Evolutionary conservation across 805 yeast species (phyloP).

Genomic region (Saturnispora gosingensis): DNA sequence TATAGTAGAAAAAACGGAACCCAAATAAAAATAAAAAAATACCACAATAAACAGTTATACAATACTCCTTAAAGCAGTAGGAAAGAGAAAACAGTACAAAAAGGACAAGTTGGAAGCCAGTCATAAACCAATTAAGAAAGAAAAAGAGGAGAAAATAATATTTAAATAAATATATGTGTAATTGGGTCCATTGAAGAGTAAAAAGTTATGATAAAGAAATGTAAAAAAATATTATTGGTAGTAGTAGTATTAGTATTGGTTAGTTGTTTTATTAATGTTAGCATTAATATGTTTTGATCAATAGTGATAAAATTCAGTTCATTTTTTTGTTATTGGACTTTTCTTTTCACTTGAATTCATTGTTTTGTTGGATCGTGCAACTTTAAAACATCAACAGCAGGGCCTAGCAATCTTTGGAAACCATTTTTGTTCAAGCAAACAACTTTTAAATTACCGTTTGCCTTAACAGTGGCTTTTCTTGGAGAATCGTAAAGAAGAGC

Average conservation of each 20-base stretch:
- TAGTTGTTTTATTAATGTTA: neutral
- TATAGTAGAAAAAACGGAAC: neutral
- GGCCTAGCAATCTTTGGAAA: conserved; percentile 88
- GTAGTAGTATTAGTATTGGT: neutral
- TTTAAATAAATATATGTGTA: neutral
- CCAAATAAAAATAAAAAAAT: neutral
- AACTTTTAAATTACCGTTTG: conserved; percentile 65
- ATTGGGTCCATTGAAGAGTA: neutral
- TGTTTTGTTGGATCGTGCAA: conserved; percentile 69
- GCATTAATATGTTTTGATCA: neutral
- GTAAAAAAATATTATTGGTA: neutral
- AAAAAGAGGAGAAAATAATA: neutral
- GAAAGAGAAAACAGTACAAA: neutral
- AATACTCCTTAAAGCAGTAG: neutral
- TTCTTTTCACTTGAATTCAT: neutral
- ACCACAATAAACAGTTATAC: neutral
- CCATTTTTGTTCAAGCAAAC: conserved; percentile 92
- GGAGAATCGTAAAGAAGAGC: conserved; percentile 88
- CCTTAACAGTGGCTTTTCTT: conserved; percentile 87
- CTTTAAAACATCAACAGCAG: conserved; percentile 82
- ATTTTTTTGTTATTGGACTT: neutral
- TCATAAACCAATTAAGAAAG: neutral
- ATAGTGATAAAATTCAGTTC: neutral
- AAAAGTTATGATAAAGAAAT: neutral
- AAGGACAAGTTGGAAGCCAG: neutral